phyloP scores from a whole-genome alignment of 768 basidiomycete species.

The Hydnomerulius pinastri region DNA sequence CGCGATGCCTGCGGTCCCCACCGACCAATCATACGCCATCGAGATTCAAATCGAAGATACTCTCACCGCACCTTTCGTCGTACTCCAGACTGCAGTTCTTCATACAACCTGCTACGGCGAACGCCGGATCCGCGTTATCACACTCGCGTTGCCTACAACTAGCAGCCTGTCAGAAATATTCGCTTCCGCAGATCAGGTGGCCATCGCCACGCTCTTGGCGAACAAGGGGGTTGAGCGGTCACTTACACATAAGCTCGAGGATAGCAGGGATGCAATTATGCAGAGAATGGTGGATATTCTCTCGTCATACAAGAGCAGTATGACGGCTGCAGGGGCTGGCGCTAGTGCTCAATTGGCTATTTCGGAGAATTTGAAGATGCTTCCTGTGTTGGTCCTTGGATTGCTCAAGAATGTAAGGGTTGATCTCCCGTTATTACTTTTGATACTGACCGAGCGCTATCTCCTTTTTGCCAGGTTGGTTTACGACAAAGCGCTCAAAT shows the following conservation, averaged over 20 bases:
- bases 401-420: slow-evolving; percentile 86
- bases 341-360: slow-evolving; percentile 93
- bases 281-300: slow-evolving; percentile 86
- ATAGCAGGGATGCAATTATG: slow-evolving; percentile 81
- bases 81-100: slow-evolving; percentile 91
- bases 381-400: slow-evolving; percentile 88
- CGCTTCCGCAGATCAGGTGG: slow-evolving; percentile 87
- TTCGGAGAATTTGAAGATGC: slow-evolving; percentile 91
- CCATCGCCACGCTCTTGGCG: slow-evolving; percentile 79
- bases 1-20: slow-evolving; percentile 95
- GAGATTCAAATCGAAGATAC: slow-evolving; percentile 96
- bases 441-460: neutral
- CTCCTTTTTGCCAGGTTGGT: slow-evolving; percentile 61
- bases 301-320: slow-evolving; percentile 89
- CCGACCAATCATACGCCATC: slow-evolving; percentile 94
- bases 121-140: slow-evolving; percentile 89
- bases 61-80: slow-evolving; percentile 86
- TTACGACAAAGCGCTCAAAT: slow-evolving; percentile 96
- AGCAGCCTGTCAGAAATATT: slow-evolving; percentile 87
- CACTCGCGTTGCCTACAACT: slow-evolving; percentile 85
- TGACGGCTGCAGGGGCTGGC: slow-evolving; percentile 91
- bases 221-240: slow-evolving; percentile 93
- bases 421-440: neutral
- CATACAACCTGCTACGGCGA: slow-evolving; percentile 95
- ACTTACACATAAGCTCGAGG: slow-evolving; percentile 83